Conservation (phyloP, 2,329 filamentous ascomycete genomes). For the Curvularia spicifera region DNA sequence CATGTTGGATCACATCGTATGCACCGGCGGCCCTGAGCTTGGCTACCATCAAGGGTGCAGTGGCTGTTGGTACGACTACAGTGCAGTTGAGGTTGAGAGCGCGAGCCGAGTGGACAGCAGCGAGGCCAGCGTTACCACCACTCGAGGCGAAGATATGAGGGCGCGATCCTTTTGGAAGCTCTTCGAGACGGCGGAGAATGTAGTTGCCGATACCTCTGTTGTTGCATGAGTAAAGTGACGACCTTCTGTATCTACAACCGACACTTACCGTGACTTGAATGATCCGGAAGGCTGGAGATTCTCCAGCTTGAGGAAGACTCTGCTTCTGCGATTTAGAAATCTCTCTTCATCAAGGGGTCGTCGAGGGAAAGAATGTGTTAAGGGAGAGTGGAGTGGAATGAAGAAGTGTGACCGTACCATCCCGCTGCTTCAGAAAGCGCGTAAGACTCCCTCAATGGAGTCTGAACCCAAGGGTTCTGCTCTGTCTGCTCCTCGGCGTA, state of each 20-base stretch:
- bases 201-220: constrained; percentile 71
- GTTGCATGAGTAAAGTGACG: constrained; percentile 16
- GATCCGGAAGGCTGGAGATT: constrained; percentile 83
- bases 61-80: constrained; percentile 73
- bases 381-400: not conserved
- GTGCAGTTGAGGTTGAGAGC: constrained; percentile 71
- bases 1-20: constrained; percentile 71
- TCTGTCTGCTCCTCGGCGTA: constrained; percentile 31
- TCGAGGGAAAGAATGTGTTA: not conserved
- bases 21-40: constrained; percentile 73
- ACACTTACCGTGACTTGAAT: constrained; percentile 71
- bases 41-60: constrained; percentile 71
- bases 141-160: constrained; percentile 79
- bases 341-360: constrained; percentile 24
- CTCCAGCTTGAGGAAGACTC: constrained; percentile 85
- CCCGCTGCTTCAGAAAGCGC: constrained; percentile 72
- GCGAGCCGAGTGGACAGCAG: constrained; percentile 74
- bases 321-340: constrained; percentile 60
- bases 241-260: not conserved
- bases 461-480: constrained; percentile 68
- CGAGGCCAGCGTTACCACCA: constrained; percentile 85
- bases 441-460: constrained; percentile 71
- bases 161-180: constrained; percentile 40
- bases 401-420: constrained; percentile 63
- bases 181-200: constrained; percentile 61